phyloP scores from a whole-genome alignment of 805 yeast species.

The Candida montana region DNA sequence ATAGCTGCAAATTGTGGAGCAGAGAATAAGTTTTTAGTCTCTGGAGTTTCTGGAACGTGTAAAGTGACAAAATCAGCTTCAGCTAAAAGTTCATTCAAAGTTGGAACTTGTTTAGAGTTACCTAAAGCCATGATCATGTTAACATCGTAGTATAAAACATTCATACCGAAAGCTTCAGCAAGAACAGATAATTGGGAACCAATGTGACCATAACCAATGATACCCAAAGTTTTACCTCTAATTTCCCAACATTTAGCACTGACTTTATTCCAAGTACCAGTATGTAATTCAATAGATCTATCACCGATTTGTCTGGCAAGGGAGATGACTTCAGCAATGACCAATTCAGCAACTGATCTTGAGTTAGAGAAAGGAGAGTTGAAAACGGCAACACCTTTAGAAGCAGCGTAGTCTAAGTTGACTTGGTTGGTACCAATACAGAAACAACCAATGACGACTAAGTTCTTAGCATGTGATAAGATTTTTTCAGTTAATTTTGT shows the following conservation, averaged over 20 bases:
- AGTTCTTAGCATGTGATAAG: conserved; percentile 79
- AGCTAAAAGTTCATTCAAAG: conserved; percentile 75
- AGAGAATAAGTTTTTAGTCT: conserved; percentile 85
- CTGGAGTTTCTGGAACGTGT: conserved; percentile 93
- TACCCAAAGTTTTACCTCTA: conserved; percentile 96
- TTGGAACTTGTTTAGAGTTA: conserved; percentile 86
- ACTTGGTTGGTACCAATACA: conserved; percentile 99
- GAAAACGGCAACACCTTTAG: conserved; percentile 91
- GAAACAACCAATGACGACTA: conserved; percentile 93
- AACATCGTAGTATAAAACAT: conserved; percentile 88
- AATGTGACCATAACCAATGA: conserved; percentile 96
- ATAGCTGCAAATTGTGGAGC: conserved; percentile 90
- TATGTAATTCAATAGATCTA: conserved; percentile 91
- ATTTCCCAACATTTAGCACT: conserved; percentile 96
- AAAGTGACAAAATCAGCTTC: conserved; percentile 84
- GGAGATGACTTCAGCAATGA: conserved; percentile 89
- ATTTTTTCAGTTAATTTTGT: conserved; percentile 80
- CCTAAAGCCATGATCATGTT: conserved; percentile 93
- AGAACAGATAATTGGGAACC: conserved; percentile 95
- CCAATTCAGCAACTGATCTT: conserved; percentile 96
- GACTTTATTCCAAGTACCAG: conserved; percentile 98
- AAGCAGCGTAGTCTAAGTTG: conserved; percentile 86
- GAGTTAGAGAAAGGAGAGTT: conserved; percentile 98
- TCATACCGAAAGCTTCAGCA: conserved; percentile 98
- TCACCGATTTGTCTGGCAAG: conserved; percentile 96